phyloP scores from a whole-genome alignment of 345 rosid genomes.

The Dipteronia sinensis region DNA sequence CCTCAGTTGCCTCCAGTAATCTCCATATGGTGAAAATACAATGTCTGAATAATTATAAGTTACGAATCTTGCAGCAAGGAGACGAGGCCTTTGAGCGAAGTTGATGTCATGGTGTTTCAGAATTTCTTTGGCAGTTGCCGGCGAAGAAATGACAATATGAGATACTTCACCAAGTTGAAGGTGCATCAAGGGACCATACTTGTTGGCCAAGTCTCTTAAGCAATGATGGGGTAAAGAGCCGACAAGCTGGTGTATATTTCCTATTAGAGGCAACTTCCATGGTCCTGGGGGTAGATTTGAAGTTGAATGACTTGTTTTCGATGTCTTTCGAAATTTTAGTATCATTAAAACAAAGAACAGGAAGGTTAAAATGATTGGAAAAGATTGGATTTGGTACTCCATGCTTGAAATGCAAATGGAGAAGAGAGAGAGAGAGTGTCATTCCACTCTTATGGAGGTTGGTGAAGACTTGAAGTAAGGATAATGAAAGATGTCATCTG shows the following conservation, averaged over 20 bases:
- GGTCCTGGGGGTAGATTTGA: slow-evolving; percentile 7
- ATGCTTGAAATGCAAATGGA: not conserved
- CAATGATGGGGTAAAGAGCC: not conserved
- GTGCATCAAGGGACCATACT: slow-evolving; percentile 22
- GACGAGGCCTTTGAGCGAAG: slow-evolving; percentile 20
- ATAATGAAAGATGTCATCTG: too few relatives aligned
- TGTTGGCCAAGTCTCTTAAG: slow-evolving; percentile 7
- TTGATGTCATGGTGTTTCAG: slow-evolving; percentile 26
- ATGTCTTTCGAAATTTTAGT: not conserved
- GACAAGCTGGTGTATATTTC: slow-evolving; percentile 11
- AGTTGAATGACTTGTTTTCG: not conserved
- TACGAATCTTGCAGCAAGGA: not conserved
- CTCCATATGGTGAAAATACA: not conserved
- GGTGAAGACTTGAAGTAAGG: too few relatives aligned
- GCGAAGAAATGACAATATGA: slow-evolving; percentile 28
- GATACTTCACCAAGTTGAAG: slow-evolving; percentile 24
- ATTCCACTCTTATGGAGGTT: too few relatives aligned
- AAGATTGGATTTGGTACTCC: not conserved
- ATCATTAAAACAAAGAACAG: not conserved
- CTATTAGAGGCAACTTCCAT: slow-evolving; percentile 11
- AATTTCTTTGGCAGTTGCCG: slow-evolving; percentile 27
- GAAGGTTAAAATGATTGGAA: not conserved
- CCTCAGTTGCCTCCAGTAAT: slow-evolving; percentile 4
- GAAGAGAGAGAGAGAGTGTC: not conserved
- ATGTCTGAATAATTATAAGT: not conserved